Percentiles rank a stretch among this genome's conserved stretches.
Conservation (phyloP, 2,329 filamentous ascomycete species). For the Capronia americana region DNA sequence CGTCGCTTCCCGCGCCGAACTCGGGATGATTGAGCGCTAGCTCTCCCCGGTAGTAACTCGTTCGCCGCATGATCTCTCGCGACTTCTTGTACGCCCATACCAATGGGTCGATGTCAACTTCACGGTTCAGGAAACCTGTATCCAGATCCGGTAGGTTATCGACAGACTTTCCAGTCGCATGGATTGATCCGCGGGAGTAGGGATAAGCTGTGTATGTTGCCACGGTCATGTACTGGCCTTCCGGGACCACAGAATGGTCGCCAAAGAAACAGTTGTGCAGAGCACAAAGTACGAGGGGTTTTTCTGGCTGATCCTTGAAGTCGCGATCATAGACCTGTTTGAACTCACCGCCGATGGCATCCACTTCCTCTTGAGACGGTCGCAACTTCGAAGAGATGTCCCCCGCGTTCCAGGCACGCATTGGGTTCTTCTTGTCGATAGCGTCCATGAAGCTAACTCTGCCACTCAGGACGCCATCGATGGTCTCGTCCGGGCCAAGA, state of each 20-base stretch:
- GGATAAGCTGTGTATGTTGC: slow-evolving; percentile 65
- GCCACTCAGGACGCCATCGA: slow-evolving; percentile 61
- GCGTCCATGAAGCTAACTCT: slow-evolving; percentile 41
- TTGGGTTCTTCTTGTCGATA: slow-evolving; percentile 30
- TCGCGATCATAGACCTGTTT: slow-evolving; percentile 61
- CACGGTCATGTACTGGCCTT: slow-evolving; percentile 61
- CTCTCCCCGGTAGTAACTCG: slow-evolving; percentile 57
- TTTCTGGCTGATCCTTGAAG: slow-evolving; percentile 52
- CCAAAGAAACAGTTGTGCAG: slow-evolving; percentile 14
- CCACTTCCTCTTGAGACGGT: slow-evolving; percentile 40
- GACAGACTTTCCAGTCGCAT: slow-evolving; percentile 56
- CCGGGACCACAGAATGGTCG: slow-evolving; percentile 14
- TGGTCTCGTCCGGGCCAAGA: slow-evolving; percentile 55
- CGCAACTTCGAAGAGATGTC: slow-evolving; percentile 6
- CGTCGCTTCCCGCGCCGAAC: slow-evolving; percentile 55
- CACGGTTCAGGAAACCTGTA: slow-evolving; percentile 62
- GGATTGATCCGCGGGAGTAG: slow-evolving; percentile 66
- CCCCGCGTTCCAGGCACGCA: slow-evolving; percentile 62
- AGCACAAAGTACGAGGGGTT: neutral
- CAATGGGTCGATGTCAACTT: slow-evolving; percentile 64
- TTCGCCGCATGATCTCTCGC: slow-evolving; percentile 66
- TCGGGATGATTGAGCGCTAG: slow-evolving; percentile 47
- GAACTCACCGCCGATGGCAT: slow-evolving; percentile 55
- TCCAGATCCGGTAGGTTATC: slow-evolving; percentile 61
- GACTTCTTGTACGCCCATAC: slow-evolving; percentile 70